Conservation (phyloP, 495 filamentous ascomycete species). For the Geopyxis carbonaria region DNA sequence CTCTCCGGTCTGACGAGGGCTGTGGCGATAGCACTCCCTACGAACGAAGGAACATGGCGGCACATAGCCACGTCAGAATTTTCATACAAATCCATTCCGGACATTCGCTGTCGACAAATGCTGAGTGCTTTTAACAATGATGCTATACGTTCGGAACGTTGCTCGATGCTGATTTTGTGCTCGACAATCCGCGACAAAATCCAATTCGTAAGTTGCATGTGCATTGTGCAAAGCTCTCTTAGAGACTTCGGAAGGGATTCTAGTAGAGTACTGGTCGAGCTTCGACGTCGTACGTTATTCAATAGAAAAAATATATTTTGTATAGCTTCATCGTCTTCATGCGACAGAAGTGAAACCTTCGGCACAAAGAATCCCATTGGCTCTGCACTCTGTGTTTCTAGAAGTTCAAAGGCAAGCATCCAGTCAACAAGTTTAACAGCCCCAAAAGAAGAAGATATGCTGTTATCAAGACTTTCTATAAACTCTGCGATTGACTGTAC, state of each 20-base stretch:
- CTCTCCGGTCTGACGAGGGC: conserved; percentile 25
- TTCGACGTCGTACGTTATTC: conserved; percentile 21
- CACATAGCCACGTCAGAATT: conserved; percentile 19
- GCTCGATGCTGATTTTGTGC: conserved; percentile 17
- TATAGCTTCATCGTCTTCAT: conserved; percentile 25
- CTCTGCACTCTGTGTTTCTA: conserved; percentile 26
- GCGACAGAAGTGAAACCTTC: conserved; percentile 20
- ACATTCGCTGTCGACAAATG: conserved; percentile 25
- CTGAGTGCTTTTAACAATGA: conserved; percentile 19
- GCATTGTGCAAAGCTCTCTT: conserved; percentile 21
- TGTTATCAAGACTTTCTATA: conserved; percentile 19
- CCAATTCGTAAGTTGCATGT: conserved; percentile 23
- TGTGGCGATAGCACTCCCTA: conserved; percentile 23
- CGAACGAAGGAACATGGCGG: conserved; percentile 26
- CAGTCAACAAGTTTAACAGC: conserved; percentile 25
- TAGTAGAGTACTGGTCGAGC: conserved; percentile 13
- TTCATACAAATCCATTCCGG: conserved; percentile 26
- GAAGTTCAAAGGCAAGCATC: conserved; percentile 27
- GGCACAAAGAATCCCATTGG: conserved; percentile 25
- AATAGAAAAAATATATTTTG: conserved; percentile 26
- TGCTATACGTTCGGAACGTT: conserved; percentile 20
- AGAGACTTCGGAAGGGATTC: conserved; percentile 23
- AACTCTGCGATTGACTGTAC: conserved; percentile 21
- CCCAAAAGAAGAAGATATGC: conserved; percentile 17
- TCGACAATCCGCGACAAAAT: conserved; percentile 24